Base-by-base conservation (phyloP, 139 green algal species). In the Penium margaritaceum region DNA sequence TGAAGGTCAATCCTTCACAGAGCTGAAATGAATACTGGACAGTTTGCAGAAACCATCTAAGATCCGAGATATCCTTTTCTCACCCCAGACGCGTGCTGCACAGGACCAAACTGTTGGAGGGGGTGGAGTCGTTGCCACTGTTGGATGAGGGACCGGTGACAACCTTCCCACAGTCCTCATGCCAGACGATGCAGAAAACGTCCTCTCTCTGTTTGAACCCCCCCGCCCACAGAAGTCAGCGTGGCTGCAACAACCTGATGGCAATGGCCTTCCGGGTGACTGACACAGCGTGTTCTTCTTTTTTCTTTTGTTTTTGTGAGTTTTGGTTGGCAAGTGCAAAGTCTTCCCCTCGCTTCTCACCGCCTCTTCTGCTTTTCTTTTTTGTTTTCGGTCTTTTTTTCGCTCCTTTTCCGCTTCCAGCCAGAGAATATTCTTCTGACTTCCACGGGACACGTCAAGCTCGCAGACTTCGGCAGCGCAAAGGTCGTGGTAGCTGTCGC, bases 391-490 rank as follows among this genome's bases (percentile, higher is more conserved):
- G 14, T 15, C 12, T 35, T 37, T 37, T 66, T 57, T 57, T 21
- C 36, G 9, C 30, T 64, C 61, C 61, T 75, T 76, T 24, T 82
- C n/a, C n/a, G 41, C 35, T 61, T 78, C 43, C 77, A 84, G 67
- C 78, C 78, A 9, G 78, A 84, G 70, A 84, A 84, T 47, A 3
- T 84, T 19, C 75, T 84, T 19, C 46, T 84, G 17, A 67, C 51
- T 15, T 2, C 21, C 7, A 29, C 19, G 6, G 75, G 75, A 14
- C 78, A 84, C 75, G 44, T 84, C n/a, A 84, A 80, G 64, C 63
- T 84, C 27, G 24, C 24, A 29, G 78, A 84, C 47, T 84, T 84
- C 46, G 78, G 74, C 36, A 78, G 74, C 24, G 74, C 74, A 9
- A 76, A 76, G 60, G 7, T 72, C 41, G 12, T 12, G 12, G 41